A percentile compares a stretch with the other conserved stretches of the same genome.
phyloP scores from a whole-genome alignment of 2,329 filamentous ascomycete genomes.

The Dactylonectria macrodidyma region DNA sequence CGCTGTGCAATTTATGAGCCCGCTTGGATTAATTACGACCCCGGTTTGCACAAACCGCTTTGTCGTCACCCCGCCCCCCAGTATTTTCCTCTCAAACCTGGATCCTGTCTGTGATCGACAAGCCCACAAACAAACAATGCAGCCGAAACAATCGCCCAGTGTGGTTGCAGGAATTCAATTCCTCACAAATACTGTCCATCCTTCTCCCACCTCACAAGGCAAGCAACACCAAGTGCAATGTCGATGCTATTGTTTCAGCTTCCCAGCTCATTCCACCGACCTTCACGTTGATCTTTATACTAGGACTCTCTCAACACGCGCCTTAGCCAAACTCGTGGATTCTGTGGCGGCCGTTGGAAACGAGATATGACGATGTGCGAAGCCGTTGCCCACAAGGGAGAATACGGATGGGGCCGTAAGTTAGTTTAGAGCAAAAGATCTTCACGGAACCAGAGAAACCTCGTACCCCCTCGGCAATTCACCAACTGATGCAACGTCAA shows the following conservation, averaged over 20 bases:
- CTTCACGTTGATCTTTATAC: constrained; percentile 15
- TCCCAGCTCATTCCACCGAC: neutral
- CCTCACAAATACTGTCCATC: neutral
- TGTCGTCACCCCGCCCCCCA: neutral
- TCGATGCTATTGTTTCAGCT: neutral
- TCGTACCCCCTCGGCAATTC: neutral
- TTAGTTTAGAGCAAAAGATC: neutral
- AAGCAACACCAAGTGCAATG: neutral
- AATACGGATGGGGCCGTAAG: neutral
- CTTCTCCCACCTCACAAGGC: neutral
- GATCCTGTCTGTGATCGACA: constrained; percentile 6
- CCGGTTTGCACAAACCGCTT: neutral
- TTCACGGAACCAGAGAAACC: neutral
- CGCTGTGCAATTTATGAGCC: neutral
- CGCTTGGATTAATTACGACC: constrained; percentile 5
- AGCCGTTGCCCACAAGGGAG: neutral
- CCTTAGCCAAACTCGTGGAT: too few relatives aligned
- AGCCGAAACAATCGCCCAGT: neutral
- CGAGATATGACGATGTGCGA: constrained; percentile 2
- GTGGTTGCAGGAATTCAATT: neutral
- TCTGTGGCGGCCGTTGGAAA: constrained; percentile 5
- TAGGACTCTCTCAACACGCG: too few relatives aligned
- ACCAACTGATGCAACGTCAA: neutral
- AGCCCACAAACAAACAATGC: neutral
- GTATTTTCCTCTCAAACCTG: neutral